Evolutionary conservation across 306 rosid species (phyloP), one percentile per base, ranked within the genome.

Genomic region (Vigna hirtella): DNA sequence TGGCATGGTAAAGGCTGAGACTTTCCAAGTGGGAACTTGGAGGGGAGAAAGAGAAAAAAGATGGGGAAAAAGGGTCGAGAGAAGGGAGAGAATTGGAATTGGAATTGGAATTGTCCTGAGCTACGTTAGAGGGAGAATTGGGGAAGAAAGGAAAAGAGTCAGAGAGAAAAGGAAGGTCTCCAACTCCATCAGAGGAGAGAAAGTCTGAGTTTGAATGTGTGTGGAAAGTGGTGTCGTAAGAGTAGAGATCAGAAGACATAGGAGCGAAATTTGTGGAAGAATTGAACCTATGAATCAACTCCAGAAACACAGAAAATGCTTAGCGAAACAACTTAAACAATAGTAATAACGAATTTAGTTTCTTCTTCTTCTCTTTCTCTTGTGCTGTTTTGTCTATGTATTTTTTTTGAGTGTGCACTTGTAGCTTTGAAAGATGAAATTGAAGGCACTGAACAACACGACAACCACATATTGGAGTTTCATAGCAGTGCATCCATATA

Each of bases 241-340:
- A 62, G 62, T 80, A 90, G 70, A 89, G 85, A 86, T 92, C 85
- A 64, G 95, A 87, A 79, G 98, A 89, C 97, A 91, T 90, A 16
- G 86, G 77, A 81, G 10, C 68, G 47, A 34, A 85, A 51, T n/a
- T 74, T 10, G 49, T 53, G 9, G 1, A 20, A 7, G 11, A 76
- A 51, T 34, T 18, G 69, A 63, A 70, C 20, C 16, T 34, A 76
- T 55, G 64, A 62, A 74, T 34, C 62, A 22, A 17, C 76, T 13
- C 1, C 22, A 47, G 18, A 43, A 13, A 18, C 45, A 52, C 57
- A 61, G 16, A 7, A 24, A 9, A 28, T 55, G 12, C 51, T 77
- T 32, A 34, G 47, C 30, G 73, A 32, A 48, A 18, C 67, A 55
- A 45, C 50, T 11, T 45, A 62, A 73, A 66, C 0, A 84, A 36